Base-by-base conservation (phyloP, 2,329 filamentous ascomycete species). In the Fusarium coicis region DNA sequence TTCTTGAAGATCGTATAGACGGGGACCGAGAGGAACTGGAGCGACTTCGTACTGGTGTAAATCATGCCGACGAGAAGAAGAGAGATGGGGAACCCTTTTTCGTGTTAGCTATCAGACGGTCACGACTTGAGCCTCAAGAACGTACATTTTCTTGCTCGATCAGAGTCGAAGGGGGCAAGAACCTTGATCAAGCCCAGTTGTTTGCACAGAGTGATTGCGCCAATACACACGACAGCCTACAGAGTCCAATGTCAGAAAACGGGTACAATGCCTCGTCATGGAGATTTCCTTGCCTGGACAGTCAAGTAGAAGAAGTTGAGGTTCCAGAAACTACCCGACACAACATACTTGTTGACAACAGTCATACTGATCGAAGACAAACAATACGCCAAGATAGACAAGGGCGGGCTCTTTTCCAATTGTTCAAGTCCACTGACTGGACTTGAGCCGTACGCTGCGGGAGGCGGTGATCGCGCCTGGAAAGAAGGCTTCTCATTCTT, bases 1-100 rank as follows among this genome's bases (percentile, higher is more conserved):
- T 99, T 99, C 89, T 99, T 99, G 89, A 99, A 99, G 82, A 99
- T 99, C 63, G 96, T 99, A 85, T 99, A 99, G 32, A 99, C 96
- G 30, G 96, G 96, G 63, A 99, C 97, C 37, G 95, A 98, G 70
- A 99, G 93, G 84, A 92, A 98, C 84, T 98, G 95, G 50, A 99
- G 91, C 26, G 96, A 95, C 86, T 98, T 98, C 79, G 94, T 96
- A 79, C 94, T 92, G 62, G 96, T 98, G 85, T 98, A 99, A 84
- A 99, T 98, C 96, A 98, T 99, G 81, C 95, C 95, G 80, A 98
- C 96, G 74, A 99, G 91, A 70, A 98, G 93, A 62, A 98, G 87
- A 65, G 96, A 97, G 79, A 99, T 94, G 54, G 96, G 96, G 80
- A 98, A 97, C 96, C 95, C 94, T 97, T 77, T 18, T 19, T 26